Base-by-base conservation (phyloP, 1,284 basidiomycete genomes). In the Pterulicium gracile region DNA sequence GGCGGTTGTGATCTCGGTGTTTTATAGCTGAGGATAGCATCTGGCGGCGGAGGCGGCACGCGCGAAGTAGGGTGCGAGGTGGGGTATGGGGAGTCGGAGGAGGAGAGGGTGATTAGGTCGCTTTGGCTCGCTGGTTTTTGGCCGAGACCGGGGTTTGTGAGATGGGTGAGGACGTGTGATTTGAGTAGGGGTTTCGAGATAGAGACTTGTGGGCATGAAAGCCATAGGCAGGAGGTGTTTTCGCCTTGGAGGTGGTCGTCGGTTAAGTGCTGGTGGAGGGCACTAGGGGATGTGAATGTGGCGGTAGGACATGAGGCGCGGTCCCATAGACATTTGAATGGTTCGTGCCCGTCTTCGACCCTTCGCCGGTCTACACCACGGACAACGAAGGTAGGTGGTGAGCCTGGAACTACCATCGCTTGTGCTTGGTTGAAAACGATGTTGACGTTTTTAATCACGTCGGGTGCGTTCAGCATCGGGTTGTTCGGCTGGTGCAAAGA, bases 381-480 rank as follows among this genome's bases (percentile, higher is more conserved):
- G 24, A 94, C 87, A 46, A 94, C 71, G 57, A 92, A 94, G 32
- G 80, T 2, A 77, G 72, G 4, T n/a, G n/a, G n/a, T 75, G 73
- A 0, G 77, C 79, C 17, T 73, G 77, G 39, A 12, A 88, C 67
- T 15, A 91, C 87, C 81, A 90, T 88, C 1, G 89, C 88, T 52
- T 82, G 76, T 0, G 88, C 88, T 46, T 78, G 70, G 4, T 86
- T 79, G 53, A 89, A 92, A 17, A 89, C 80, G 14, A 75, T 64
- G 46, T 76, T 84, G 46, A 90, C 85, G 50, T 83, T 85, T 58
- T 91, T 89, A 58, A 94, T 94, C 41, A 93, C 83, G 41, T 93
- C 90, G 2, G 87, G 83, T 0, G 90, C 89, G 1, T 79, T 77
- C 15, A 88, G 75, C 44, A 86, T 66, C 73, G 72, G 48, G 73